Percentiles rank a stretch among this genome's conserved stretches.
Conservation (phyloP, 768 basidiomycete genomes). For the Leccinum ochraceum region DNA sequence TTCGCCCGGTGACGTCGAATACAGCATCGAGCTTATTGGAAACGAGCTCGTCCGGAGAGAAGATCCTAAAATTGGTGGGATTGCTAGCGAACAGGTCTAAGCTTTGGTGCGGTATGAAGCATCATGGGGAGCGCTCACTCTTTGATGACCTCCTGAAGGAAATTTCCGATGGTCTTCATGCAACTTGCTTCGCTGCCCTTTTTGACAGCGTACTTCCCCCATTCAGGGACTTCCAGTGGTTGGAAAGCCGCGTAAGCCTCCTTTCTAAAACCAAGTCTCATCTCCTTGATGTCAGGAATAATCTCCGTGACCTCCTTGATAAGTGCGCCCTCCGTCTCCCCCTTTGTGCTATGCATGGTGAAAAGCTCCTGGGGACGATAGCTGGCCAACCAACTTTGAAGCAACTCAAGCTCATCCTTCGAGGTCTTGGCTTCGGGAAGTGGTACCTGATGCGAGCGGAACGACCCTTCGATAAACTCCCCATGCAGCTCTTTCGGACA, state of each 20-base stretch:
- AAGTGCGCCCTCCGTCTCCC: conserved; percentile 47
- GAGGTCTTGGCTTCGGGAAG: conserved; percentile 70
- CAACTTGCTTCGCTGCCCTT: conserved; percentile 67
- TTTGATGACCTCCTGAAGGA: conserved; percentile 56
- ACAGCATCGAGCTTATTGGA: conserved; percentile 89
- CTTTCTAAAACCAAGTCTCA: conserved; percentile 68
- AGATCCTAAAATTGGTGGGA: conserved; percentile 79
- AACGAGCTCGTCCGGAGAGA: conserved; percentile 86
- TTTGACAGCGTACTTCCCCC: conserved; percentile 53
- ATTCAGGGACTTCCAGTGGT: conserved; percentile 65
- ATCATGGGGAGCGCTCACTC: conserved; percentile 38
- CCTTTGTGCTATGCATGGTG: conserved; percentile 20
- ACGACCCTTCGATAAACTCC: conserved; percentile 79
- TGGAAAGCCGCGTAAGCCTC: conserved; percentile 65
- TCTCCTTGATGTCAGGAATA: conserved; percentile 53
- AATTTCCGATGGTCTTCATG: conserved; percentile 69
- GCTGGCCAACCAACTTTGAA: conserved; percentile 73
- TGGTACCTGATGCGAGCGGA: conserved; percentile 88
- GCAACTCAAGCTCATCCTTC: conserved; percentile 56
- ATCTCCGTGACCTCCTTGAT: conserved; percentile 55
- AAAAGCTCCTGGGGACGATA: conserved; percentile 75
- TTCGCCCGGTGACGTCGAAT: conserved; percentile 63
- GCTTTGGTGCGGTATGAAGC: background rate
- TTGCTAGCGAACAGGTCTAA: conserved; percentile 47
- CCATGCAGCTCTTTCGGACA: conserved; percentile 68